phyloP scores from a whole-genome alignment of 23 red algal genomes.

The Gracilaria domingensis region DNA sequence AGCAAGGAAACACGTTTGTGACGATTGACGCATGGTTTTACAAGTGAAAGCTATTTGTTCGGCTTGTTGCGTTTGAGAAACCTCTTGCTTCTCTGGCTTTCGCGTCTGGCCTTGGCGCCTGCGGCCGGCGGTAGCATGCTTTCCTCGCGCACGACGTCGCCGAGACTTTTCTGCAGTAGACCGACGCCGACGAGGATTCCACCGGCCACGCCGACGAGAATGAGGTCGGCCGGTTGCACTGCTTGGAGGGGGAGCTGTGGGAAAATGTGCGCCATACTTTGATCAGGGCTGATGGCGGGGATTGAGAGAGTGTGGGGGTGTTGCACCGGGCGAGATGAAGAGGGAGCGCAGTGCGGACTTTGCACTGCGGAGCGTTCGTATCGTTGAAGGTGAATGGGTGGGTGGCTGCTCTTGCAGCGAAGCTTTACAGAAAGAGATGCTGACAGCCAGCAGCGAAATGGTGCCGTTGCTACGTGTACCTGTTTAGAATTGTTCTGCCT shows the following conservation, averaged over 20 bases:
- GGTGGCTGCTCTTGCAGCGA: no score
- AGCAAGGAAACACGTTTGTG: constrained; percentile 17
- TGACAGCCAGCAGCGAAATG: no score
- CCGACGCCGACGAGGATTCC: constrained; percentile 86
- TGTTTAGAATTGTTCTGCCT: no score
- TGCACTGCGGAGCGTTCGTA: no score
- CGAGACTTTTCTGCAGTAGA: constrained; percentile 84
- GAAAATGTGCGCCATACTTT: neutral
- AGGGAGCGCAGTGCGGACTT: no score
- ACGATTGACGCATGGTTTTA: constrained; percentile 28
- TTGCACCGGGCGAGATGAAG: neutral
- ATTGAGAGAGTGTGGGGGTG: neutral
- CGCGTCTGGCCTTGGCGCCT: constrained; percentile 83
- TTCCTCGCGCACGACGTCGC: constrained; percentile 92
- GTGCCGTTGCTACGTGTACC: no score
- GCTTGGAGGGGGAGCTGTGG: neutral
- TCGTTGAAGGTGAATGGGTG: no score
- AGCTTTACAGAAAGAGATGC: no score
- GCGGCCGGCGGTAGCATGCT: constrained; percentile 87
- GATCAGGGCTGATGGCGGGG: neutral
- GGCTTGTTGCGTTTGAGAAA: constrained; percentile 75
- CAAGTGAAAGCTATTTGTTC: constrained; percentile 24
- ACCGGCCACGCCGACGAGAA: constrained; percentile 85
- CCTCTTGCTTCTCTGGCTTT: constrained; percentile 72
- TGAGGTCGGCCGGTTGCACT: constrained; percentile 55